Evolutionary conservation across 768 basidiomycete species (phyloP).

Genomic region (Ramaria sp.): DNA sequence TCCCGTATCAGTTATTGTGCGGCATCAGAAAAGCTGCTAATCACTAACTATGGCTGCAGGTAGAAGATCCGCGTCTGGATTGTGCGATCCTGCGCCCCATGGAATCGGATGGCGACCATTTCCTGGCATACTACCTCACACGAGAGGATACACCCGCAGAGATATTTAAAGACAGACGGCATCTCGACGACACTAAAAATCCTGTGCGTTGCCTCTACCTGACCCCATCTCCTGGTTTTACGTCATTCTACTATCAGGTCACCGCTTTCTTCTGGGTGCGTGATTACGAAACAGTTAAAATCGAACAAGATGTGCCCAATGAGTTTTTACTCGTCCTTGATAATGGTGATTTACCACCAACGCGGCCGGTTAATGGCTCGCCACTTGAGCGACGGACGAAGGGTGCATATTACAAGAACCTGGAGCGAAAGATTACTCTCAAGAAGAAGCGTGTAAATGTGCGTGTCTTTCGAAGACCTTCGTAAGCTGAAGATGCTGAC

Average conservation of each 20-base stretch:
- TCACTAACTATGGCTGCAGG: constrained; percentile 27
- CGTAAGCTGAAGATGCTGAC: constrained; percentile 1
- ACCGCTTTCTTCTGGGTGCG: constrained; percentile 68
- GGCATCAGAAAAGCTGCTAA: too few species aligned
- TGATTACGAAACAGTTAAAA: constrained; percentile 80
- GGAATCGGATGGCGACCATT: constrained; percentile 82
- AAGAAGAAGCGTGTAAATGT: constrained; percentile 81
- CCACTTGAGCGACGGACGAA: constrained; percentile 26
- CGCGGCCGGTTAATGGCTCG: constrained; percentile 22
- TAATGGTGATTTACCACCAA: constrained; percentile 33
- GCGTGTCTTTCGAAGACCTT: constrained; percentile 18
- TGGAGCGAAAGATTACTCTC: constrained; percentile 78
- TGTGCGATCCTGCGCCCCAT: constrained; percentile 81
- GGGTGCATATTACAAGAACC: constrained; percentile 84
- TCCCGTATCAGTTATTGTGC: neutral
- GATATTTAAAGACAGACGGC: constrained; percentile 44
- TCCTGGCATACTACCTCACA: constrained; percentile 77
- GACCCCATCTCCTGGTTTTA: too few species aligned
- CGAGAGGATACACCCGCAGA: constrained; percentile 61
- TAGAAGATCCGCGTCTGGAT: constrained; percentile 70
- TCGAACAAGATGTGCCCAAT: constrained; percentile 78
- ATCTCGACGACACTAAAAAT: constrained; percentile 29
- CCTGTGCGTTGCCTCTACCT: constrained; percentile 25
- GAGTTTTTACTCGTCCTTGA: constrained; percentile 73
- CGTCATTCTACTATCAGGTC: constrained; percentile 31